phyloP scores from a whole-genome alignment of 1,284 basidiomycete species.

The Porphyrellus sp. region DNA sequence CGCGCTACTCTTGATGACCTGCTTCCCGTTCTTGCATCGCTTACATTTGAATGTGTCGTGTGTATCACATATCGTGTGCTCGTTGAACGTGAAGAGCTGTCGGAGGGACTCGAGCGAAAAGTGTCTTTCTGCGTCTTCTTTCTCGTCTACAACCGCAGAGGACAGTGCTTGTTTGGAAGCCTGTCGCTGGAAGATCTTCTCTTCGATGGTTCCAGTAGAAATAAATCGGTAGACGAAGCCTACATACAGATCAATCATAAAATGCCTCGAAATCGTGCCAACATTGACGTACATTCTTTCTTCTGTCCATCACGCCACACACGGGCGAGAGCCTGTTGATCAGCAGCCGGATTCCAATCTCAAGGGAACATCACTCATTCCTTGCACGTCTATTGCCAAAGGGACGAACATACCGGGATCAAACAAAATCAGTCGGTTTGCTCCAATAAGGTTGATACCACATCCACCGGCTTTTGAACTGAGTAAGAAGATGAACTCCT shows the following conservation, averaged over 20 bases:
- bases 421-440: conserved; percentile 93
- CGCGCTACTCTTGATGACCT: conserved; percentile 79
- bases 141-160: conserved; percentile 96
- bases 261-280: neutral
- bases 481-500: conserved; percentile 94
- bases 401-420: conserved; percentile 69
- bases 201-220: conserved; percentile 96
- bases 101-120: conserved; percentile 90
- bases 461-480: conserved; percentile 98
- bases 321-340: conserved; percentile 96
- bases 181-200: conserved; percentile 97
- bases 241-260: conserved; percentile 32
- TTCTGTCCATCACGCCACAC: conserved; percentile 99
- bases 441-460: conserved; percentile 97
- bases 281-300: conserved; percentile 80
- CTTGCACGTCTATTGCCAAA: neutral
- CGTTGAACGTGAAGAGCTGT: conserved; percentile 91
- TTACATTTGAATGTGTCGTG: conserved; percentile 99
- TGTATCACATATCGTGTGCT: conserved; percentile 87
- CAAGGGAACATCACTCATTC: conserved; percentile 7
- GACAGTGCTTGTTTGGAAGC: conserved; percentile 97
- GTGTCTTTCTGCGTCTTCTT: conserved; percentile 92
- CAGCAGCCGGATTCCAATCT: conserved; percentile 99
- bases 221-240: conserved; percentile 99
- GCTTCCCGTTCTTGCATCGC: conserved; percentile 86